Percentiles rank a stretch among this genome's conserved stretches.
Conservation (phyloP, 441 rosid species). For the Gossypium gossypioides region DNA sequence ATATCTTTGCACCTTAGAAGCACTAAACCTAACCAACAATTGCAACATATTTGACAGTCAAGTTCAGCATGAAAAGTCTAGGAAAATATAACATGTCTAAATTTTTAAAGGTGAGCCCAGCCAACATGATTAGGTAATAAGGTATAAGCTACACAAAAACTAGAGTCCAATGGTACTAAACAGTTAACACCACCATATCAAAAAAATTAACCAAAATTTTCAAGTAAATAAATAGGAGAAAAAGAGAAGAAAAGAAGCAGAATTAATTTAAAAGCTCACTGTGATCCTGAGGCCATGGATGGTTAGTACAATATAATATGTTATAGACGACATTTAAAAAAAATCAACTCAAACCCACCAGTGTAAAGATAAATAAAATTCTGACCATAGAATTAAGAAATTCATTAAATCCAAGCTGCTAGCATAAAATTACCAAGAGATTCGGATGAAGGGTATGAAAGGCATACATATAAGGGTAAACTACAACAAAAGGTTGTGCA, state of each 20-base stretch:
- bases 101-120: background rate
- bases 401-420: background rate
- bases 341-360: conserved; percentile 1
- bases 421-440: background rate
- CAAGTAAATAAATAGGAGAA: background rate
- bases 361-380: background rate
- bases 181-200: background rate
- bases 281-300: background rate
- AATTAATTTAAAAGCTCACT: background rate
- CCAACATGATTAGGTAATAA: background rate
- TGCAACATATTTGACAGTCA: background rate
- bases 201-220: background rate
- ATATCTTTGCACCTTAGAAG: background rate
- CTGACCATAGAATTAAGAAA: background rate
- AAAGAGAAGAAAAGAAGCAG: background rate
- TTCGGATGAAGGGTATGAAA: background rate
- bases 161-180: background rate
- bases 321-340: background rate
- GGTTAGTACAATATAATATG: background rate
- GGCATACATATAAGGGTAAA: conserved; percentile 3
- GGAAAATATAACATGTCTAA: background rate
- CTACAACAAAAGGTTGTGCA: background rate
- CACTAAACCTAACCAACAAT: background rate
- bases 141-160: background rate
- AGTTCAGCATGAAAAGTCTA: background rate